These are phyloP conservation scores for Diddensiella transvaalensis DNA, from an alignment of 805 yeast species.

Conservation along the genomic window DNA sequence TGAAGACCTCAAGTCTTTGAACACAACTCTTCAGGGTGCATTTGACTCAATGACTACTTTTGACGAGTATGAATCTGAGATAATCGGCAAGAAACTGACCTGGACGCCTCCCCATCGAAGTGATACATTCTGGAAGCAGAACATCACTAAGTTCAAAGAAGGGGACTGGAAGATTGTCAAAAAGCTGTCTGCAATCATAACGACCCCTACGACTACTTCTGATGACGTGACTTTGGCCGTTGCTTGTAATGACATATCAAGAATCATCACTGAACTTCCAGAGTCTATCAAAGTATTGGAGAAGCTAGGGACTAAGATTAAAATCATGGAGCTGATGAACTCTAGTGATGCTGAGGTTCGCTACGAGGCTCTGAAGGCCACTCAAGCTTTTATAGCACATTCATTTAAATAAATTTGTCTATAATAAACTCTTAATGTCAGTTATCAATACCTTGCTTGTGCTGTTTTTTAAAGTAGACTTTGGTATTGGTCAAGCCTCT, in stretches of 20 bases:
- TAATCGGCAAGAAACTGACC: slow-evolving; percentile 68
- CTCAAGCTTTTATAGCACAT: slow-evolving; percentile 90
- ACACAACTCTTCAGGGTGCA: slow-evolving; percentile 61
- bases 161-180: slow-evolving; percentile 70
- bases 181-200: slow-evolving; percentile 45
- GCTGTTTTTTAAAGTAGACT: slow-evolving; percentile 19
- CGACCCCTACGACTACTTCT: slow-evolving; percentile 22
- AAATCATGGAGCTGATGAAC: slow-evolving; percentile 80
- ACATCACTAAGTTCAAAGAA: slow-evolving; percentile 69
- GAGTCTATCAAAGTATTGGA: slow-evolving; percentile 54
- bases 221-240: slow-evolving; percentile 48
- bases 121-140: slow-evolving; percentile 86
- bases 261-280: slow-evolving; percentile 57
- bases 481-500: slow-evolving; percentile 21
- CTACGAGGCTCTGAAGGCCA: slow-evolving; percentile 91
- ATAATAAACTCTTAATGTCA: background rate
- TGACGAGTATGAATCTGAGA: slow-evolving; percentile 86
- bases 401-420: slow-evolving; percentile 41
- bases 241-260: slow-evolving; percentile 63
- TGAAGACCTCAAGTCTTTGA: slow-evolving; percentile 59
- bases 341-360: slow-evolving; percentile 81
- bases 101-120: slow-evolving; percentile 94
- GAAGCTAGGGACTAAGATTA: slow-evolving; percentile 62
- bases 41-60: slow-evolving; percentile 81
- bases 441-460: background rate